Conservation (phyloP, 257 asterid species). For the Leptodermis oblonga region DNA sequence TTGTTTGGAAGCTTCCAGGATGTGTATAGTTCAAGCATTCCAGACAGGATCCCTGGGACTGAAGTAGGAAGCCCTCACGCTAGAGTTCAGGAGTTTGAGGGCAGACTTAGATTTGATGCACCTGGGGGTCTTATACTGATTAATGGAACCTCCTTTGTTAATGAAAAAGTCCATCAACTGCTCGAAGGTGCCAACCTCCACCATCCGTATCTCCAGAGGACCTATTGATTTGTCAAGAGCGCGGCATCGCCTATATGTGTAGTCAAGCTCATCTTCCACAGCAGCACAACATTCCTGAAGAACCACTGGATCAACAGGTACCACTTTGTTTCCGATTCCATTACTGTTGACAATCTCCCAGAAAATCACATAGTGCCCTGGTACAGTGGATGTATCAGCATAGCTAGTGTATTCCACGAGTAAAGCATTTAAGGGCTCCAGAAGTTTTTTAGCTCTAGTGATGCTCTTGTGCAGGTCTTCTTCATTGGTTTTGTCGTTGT, state of each 20-base stretch:
- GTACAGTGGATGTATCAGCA: slow-evolving; percentile 65
- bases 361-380: slow-evolving; percentile 76
- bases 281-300: slow-evolving; percentile 59
- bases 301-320: slow-evolving; percentile 31
- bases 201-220: slow-evolving; percentile 65
- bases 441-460: slow-evolving; percentile 40
- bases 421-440: slow-evolving; percentile 51
- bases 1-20: not conserved
- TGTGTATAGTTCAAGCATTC: slow-evolving; percentile 40
- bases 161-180: slow-evolving; percentile 63
- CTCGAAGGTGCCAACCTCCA: slow-evolving; percentile 59
- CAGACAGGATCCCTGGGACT: slow-evolving; percentile 72
- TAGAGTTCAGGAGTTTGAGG: slow-evolving; percentile 57
- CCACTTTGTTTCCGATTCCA: slow-evolving; percentile 21
- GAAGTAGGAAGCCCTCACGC: slow-evolving; percentile 43
- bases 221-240: slow-evolving; percentile 58
- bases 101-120: slow-evolving; percentile 58
- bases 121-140: slow-evolving; percentile 77
- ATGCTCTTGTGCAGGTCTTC: slow-evolving; percentile 75
- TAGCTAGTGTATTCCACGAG: slow-evolving; percentile 72
- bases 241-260: slow-evolving; percentile 67
- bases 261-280: slow-evolving; percentile 60
- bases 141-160: slow-evolving; percentile 64
- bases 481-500: slow-evolving; percentile 70
- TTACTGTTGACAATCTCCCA: slow-evolving; percentile 53